Base-by-base conservation (phyloP, 2,329 filamentous ascomycete genomes). In the Aspergillus japonicus region DNA sequence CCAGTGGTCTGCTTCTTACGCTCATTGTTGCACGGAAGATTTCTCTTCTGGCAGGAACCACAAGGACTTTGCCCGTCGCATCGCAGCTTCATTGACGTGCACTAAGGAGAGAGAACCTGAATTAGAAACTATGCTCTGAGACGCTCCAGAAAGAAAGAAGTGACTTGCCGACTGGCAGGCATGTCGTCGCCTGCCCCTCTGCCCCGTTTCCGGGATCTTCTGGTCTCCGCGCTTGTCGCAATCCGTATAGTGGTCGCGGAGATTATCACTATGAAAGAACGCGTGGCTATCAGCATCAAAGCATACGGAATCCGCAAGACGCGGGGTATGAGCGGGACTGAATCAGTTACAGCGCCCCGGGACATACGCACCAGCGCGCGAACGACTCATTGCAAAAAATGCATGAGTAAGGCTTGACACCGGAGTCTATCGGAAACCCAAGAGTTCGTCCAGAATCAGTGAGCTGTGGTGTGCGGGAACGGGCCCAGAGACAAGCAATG, bases 331-430 rank as follows among this genome's bases (percentile, higher is more conserved):
- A n/a, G n/a, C 21, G 51, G 26, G 42, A 50, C 16, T 19, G 39
- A 1, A 19, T 44, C n/a, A 10, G 14, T 4, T 19, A 44, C 39
- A 44, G 39, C 16, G 39, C 39, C 39, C 39, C 16, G 39, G 6
- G 39, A 16, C 29, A 47, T 51, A 71, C 73, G 65, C 68, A 75
- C 79, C 78, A 79, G 21, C 78, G 76, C 14, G 79, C 77, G 67
- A 81, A 81, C 1, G 77, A 70, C 54, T 78, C 75, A 62, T 67
- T 72, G 66, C 79, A 81, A 61, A 81, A 81, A 21, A 79, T 60
- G 61, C 79, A 81, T 1, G 77, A 75, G 64, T 80, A 81, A 7
- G 79, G 78, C 61, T 78, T 80, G n/a, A 79, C 67, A 33, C 79
- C 79, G 44, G 79, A 77, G 70, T 81, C 78, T 81, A 57, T 49